Base-by-base conservation (phyloP, 345 rosid species). In the Mangifera indica region DNA sequence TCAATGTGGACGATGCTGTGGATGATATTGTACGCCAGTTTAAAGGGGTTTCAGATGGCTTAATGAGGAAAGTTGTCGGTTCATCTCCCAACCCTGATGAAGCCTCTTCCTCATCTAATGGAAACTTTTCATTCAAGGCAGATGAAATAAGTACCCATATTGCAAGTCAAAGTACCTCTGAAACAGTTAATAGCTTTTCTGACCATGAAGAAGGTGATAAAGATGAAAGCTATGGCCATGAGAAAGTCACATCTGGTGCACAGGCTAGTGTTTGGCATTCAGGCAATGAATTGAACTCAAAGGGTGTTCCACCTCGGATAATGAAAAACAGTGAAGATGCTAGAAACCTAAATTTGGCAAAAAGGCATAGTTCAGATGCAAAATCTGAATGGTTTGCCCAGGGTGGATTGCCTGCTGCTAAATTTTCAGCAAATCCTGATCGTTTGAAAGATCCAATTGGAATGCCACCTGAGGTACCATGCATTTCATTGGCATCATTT, bases 1-100 rank as follows among this genome's bases (percentile, higher is more conserved):
- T 96, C 72, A 91, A 93, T 79, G 98, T 96, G 72, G 99, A 96
- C 77, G 99, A 91, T 91, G 98, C 98, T 11, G 83, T 91, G 80
- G 99, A 93, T 66, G 99, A 96, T 81, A 84, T 96, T 73, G 89
- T 93, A 70, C 96, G 96, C 51, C 98, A 91, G 71, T 81, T 88
- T 79, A 89, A 86, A 85, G 99, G 96, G 72, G 97, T 84, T 78
- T 95, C 99, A 32, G 97, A 74, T 85, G 98, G 98, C 78, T 83
- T 88, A 68, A 89, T 88, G 87, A 87, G 88, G 72, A 89, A 88
- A 77, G 97, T 87, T 82, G 91, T 80, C 24, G 88, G 86, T 73
- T 60, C 92, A 40, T 75, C 90, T 65, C 80, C 87, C 57, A 29
- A 29, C 32, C 53, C 80, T 58, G 80, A 64, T 76, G 91, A 88